phyloP scores from a whole-genome alignment of 768 basidiomycete species.

The Leccinum variicolor region DNA sequence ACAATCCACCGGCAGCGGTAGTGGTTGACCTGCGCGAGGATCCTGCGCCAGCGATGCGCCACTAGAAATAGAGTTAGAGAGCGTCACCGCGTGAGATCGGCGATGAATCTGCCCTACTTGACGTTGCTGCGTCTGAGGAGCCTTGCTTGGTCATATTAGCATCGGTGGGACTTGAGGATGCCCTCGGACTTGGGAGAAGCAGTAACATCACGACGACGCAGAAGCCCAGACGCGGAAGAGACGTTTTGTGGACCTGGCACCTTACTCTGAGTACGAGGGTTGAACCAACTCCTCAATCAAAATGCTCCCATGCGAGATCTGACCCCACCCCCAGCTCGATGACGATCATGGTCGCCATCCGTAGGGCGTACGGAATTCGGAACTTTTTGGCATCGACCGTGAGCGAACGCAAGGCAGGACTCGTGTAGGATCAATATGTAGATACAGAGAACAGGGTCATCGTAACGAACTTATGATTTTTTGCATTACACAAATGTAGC shows the following conservation, averaged over 20 bases:
- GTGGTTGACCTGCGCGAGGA: too few relatives aligned
- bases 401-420: too few relatives aligned
- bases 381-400: too few relatives aligned
- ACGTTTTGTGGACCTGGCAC: background rate
- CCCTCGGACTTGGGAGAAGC: slow-evolving; percentile 11
- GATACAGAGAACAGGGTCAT: too few relatives aligned
- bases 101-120: background rate
- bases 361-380: too few relatives aligned
- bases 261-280: background rate
- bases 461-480: too few relatives aligned
- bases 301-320: too few relatives aligned
- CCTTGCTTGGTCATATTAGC: slow-evolving; percentile 5
- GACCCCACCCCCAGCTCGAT: too few relatives aligned
- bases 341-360: too few relatives aligned
- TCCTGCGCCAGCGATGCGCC: background rate
- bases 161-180: slow-evolving; percentile 16
- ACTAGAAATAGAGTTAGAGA: slow-evolving; percentile 13
- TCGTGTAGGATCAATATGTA: too few relatives aligned
- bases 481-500: too few relatives aligned
- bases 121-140: background rate
- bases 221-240: background rate
- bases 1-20: background rate
- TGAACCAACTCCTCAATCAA: too few relatives aligned
- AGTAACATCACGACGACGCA: slow-evolving; percentile 1
- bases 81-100: slow-evolving; percentile 5